A percentile compares a stretch with the other conserved stretches of the same genome.
These are phyloP conservation scores for Populus nigra DNA, from an alignment of 345 rosid genomes.

Conservation along the genomic window DNA sequence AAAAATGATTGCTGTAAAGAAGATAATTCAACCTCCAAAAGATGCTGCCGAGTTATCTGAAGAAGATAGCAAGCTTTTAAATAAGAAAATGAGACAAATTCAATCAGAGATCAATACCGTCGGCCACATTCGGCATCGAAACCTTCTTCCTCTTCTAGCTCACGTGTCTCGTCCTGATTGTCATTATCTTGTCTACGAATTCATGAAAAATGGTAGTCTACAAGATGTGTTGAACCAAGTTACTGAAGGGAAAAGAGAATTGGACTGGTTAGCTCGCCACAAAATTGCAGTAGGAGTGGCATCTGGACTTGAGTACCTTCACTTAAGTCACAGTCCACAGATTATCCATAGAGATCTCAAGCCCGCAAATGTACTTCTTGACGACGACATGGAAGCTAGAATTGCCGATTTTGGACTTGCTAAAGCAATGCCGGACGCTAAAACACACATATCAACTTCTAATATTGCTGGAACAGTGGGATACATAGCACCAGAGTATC, in stretches of 20 bases:
- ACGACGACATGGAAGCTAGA: constrained; percentile 87
- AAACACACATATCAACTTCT: constrained; percentile 59
- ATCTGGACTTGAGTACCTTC: constrained; percentile 86
- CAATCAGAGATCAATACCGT: constrained; percentile 75
- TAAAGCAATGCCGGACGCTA: constrained; percentile 67
- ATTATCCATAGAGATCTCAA: constrained; percentile 89
- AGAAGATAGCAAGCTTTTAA: constrained; percentile 59
- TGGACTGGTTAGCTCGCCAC: constrained; percentile 72
- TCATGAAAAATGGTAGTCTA: constrained; percentile 91
- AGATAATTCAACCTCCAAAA: constrained; percentile 63
- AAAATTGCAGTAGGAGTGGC: constrained; percentile 76
- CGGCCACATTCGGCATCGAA: constrained; percentile 78
- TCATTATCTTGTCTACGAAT: constrained; percentile 76
- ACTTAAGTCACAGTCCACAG: constrained; percentile 52
- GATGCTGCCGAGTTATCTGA: constrained; percentile 65
- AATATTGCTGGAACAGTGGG: constrained; percentile 85
- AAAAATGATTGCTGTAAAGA: constrained; percentile 73
- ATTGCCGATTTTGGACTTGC: constrained; percentile 92
- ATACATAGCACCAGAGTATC: constrained; percentile 84
- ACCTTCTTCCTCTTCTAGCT: constrained; percentile 76
- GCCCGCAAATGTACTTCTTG: constrained; percentile 85
- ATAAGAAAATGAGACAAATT: constrained; percentile 81
- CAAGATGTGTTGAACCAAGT: constrained; percentile 54
- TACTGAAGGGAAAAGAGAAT: constrained; percentile 41
- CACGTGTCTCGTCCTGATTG: constrained; percentile 72